phyloP scores from a whole-genome alignment of 257 asterid species.

The Penstemon eatonii region DNA sequence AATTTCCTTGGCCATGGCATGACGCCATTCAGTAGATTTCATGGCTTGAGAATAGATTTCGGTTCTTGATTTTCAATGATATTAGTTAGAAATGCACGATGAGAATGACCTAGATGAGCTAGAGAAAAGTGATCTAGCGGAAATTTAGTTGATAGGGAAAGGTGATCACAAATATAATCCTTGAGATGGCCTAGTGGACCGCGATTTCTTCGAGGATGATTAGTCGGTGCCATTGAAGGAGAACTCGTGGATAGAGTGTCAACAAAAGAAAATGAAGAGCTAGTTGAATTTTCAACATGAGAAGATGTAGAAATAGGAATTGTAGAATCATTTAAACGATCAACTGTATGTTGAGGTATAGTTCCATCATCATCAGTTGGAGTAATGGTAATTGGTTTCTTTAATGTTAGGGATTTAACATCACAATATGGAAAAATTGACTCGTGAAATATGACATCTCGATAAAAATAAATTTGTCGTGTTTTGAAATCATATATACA shows the following conservation, averaged over 20 bases:
- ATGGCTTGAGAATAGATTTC: neutral
- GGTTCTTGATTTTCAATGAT: conserved; percentile 13
- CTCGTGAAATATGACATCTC: neutral
- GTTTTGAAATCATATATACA: neutral
- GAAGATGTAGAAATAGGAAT: neutral
- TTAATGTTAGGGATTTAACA: neutral
- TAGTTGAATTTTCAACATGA: neutral
- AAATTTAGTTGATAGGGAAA: neutral
- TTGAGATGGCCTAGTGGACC: conserved; percentile 2
- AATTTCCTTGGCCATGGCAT: neutral
- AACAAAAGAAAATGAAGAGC: neutral
- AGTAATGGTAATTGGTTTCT: neutral
- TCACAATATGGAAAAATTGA: neutral
- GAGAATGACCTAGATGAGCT: no score
- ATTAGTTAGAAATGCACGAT: neutral
- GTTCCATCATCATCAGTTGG: conserved; percentile 5
- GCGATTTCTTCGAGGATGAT: neutral
- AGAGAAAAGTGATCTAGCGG: no score
- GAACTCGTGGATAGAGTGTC: neutral
- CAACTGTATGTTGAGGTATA: no score
- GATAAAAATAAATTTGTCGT: neutral
- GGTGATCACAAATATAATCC: neutral
- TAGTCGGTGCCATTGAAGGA: neutral
- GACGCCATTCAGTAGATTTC: neutral
- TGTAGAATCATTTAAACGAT: no score